These are phyloP conservation scores for Somion occarium DNA, from an alignment of 1,284 basidiomycete species.

Conservation along the genomic window DNA sequence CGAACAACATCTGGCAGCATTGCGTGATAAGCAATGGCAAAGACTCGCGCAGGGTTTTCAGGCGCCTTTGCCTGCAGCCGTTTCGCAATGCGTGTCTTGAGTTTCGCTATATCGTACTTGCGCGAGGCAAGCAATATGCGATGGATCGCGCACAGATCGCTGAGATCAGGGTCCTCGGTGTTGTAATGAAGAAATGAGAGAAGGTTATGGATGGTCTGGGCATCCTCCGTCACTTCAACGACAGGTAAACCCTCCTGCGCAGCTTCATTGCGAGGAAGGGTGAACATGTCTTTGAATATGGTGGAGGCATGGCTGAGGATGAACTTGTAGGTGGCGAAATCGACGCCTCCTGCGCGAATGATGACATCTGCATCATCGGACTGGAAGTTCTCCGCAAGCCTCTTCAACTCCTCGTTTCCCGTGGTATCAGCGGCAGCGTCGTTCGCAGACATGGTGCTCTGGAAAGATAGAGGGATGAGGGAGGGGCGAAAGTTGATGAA, in stretches of 20 bases:
- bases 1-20: background rate
- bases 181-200: slow-evolving; percentile 36
- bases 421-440: no score
- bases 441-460: no score
- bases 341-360: slow-evolving; percentile 21
- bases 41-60: background rate
- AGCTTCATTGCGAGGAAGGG: background rate
- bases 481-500: no score
- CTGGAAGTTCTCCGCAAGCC: no score
- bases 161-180: background rate
- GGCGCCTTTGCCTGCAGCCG: background rate
- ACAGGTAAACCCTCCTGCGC: background rate
- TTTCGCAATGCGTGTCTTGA: background rate
- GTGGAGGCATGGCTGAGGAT: slow-evolving; percentile 18
- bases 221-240: slow-evolving; percentile 33
- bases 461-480: no score
- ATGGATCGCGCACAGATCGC: background rate
- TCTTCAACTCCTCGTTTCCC: no score
- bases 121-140: background rate
- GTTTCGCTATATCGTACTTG: background rate
- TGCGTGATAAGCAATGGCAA: background rate
- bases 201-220: slow-evolving; percentile 41
- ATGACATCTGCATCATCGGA: slow-evolving; percentile 24
- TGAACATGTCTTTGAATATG: slow-evolving; percentile 17
- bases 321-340: slow-evolving; percentile 12